These are phyloP conservation scores for Pisolithus microcarpus DNA, from an alignment of 768 basidiomycete species.

Conservation along the genomic window DNA sequence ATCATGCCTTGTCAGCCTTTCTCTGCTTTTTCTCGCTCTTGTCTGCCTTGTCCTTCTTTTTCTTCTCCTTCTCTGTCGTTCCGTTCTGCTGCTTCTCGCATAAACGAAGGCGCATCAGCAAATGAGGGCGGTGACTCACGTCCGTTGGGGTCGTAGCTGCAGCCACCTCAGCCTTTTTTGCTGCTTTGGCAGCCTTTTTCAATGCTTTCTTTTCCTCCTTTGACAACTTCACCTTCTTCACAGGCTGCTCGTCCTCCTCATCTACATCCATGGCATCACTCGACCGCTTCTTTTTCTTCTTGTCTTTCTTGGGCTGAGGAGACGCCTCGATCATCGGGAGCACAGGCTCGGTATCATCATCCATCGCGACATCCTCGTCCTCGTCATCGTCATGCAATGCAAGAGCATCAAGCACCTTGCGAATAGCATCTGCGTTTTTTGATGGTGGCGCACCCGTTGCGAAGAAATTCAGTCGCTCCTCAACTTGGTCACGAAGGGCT, in stretches of 20 bases:
- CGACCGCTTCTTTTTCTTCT: conserved; percentile 67
- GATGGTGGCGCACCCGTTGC: conserved; percentile 83
- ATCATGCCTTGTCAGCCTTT: conserved; percentile 41
- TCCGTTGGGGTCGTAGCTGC: conserved; percentile 16
- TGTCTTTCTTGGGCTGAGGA: conserved; percentile 57
- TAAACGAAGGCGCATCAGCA: conserved; percentile 5
- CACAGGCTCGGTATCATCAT: conserved; percentile 33
- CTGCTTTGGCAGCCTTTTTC: conserved; percentile 69
- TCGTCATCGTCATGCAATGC: conserved; percentile 61
- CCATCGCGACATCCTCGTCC: conserved; percentile 47
- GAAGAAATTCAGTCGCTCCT: conserved; percentile 92
- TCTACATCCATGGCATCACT: conserved; percentile 62
- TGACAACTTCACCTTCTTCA: conserved; percentile 69
- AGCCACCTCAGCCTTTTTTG: conserved; percentile 33
- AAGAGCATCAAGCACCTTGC: conserved; percentile 77
- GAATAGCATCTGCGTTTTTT: conserved; percentile 90
- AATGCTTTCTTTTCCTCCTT: conserved; percentile 85
- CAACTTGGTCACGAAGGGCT: conserved; percentile 87
- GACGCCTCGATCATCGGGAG: conserved; percentile 55
- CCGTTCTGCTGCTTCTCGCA: conserved; percentile 20
- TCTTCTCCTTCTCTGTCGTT: conserved; percentile 29
- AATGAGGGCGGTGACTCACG: conserved; percentile 24
- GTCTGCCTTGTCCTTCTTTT: conserved; percentile 27
- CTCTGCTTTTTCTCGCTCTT: conserved; percentile 59
- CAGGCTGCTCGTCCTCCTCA: conserved; percentile 38